A percentile compares a stretch with the other conserved stretches of the same genome.
Conservation (phyloP, 345 rosid genomes). For the Hirschfeldia incana region DNA sequence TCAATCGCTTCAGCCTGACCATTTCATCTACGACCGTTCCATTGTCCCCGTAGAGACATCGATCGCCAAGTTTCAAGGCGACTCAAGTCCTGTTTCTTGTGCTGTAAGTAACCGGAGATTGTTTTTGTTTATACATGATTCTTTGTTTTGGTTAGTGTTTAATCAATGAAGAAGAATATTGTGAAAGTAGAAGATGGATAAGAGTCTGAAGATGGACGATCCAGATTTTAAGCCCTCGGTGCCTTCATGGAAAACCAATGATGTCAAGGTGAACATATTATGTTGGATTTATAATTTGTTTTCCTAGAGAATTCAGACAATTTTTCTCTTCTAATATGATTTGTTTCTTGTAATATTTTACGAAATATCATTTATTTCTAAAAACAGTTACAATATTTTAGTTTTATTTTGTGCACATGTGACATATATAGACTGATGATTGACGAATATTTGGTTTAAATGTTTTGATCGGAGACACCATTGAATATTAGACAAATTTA, state of each 20-base stretch:
- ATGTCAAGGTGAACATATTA: conserved; percentile 63
- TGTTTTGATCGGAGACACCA: too few relatives aligned
- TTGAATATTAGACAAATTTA: neutral
- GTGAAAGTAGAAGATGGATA: conserved; percentile 54
- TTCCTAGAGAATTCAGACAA: neutral
- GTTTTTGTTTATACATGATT: neutral
- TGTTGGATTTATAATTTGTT: neutral
- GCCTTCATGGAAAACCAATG: conserved; percentile 86
- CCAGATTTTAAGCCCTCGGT: conserved; percentile 62
- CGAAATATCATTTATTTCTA: neutral
- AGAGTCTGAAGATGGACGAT: conserved; percentile 58
- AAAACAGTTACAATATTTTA: neutral
- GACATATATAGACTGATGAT: neutral
- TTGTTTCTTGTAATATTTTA: neutral
- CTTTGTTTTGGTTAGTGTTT: neutral
- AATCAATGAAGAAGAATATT: neutral
- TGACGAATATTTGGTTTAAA: neutral
- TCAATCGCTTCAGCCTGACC: conserved; percentile 68
- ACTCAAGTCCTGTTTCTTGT: conserved; percentile 44
- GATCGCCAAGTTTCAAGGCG: conserved; percentile 48
- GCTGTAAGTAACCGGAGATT: conserved; percentile 43
- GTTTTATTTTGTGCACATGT: neutral
- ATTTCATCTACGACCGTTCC: conserved; percentile 42
- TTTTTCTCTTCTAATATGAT: neutral
- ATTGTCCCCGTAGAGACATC: conserved; percentile 51